Conservation (phyloP, 2,329 filamentous ascomycete genomes). For the Fusarium sp. region DNA sequence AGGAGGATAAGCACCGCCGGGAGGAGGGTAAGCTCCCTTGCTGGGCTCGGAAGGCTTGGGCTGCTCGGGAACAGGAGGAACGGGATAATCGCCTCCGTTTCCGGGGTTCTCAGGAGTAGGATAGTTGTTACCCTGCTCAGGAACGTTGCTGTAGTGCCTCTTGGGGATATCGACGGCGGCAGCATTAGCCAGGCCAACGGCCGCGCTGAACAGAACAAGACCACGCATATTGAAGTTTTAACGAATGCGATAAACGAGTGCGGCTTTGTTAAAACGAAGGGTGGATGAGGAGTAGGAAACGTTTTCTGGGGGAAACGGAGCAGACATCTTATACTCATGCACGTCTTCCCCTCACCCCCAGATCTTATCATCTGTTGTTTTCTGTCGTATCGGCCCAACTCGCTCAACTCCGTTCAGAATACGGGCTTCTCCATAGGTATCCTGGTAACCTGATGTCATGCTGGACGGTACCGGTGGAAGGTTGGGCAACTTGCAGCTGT, state of each 20-base stretch:
- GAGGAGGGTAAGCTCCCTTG: background rate
- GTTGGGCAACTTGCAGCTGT: conserved; percentile 25
- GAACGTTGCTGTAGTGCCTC: conserved; percentile 27
- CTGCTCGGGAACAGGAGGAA: background rate
- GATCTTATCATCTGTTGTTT: conserved; percentile 21
- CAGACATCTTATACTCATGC: conserved; percentile 36
- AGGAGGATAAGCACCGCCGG: conserved; percentile 6
- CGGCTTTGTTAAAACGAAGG: conserved; percentile 40
- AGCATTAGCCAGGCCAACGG: conserved; percentile 41
- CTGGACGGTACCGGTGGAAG: conserved; percentile 1
- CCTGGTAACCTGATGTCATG: conserved; percentile 39
- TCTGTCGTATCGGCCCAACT: conserved; percentile 35
- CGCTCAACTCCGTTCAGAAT: conserved; percentile 16
- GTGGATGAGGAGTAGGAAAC: conserved; percentile 25
- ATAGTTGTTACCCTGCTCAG: conserved; percentile 19
- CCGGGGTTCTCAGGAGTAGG: background rate
- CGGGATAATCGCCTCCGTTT: conserved; percentile 1
- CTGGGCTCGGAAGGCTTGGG: background rate
- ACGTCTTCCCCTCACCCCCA: conserved; percentile 2
- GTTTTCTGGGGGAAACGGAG: conserved; percentile 1
- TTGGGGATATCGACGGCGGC: conserved; percentile 36
- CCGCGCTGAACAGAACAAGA: conserved; percentile 40
- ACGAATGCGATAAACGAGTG: conserved; percentile 38
- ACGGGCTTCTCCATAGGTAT: conserved; percentile 43
- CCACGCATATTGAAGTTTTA: conserved; percentile 38